Evolutionary conservation across 805 yeast genomes (phyloP).

Genomic region (Candida patagonica): DNA sequence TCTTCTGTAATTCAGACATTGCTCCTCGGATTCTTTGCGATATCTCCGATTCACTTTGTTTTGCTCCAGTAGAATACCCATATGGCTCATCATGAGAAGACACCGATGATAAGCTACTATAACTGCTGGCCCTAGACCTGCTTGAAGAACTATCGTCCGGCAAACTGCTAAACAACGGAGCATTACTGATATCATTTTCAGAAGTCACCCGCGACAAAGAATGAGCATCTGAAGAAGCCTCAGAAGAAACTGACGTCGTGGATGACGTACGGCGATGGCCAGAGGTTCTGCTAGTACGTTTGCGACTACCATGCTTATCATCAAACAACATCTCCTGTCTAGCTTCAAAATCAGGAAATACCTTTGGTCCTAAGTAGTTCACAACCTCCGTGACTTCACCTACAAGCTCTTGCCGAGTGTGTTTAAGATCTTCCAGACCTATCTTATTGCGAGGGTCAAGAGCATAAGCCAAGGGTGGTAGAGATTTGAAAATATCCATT

Average conservation of each 20-base stretch:
- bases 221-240: slow-evolving; percentile 39
- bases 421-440: slow-evolving; percentile 44
- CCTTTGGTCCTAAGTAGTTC: slow-evolving; percentile 70
- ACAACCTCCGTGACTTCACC: slow-evolving; percentile 70
- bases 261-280: slow-evolving; percentile 5
- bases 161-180: slow-evolving; percentile 50
- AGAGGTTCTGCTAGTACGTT: not conserved
- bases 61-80: slow-evolving; percentile 9
- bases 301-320: slow-evolving; percentile 5
- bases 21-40: slow-evolving; percentile 20
- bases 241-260: slow-evolving; percentile 9
- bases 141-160: not conserved
- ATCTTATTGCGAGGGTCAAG: slow-evolving; percentile 29
- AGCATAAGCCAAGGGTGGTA: slow-evolving; percentile 64
- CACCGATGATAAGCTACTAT: slow-evolving; percentile 3
- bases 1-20: slow-evolving; percentile 13
- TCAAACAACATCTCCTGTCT: slow-evolving; percentile 7
- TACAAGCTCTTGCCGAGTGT: slow-evolving; percentile 51
- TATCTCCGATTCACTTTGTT: slow-evolving; percentile 17
- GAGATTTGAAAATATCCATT: slow-evolving; percentile 73
- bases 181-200: slow-evolving; percentile 50
- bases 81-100: slow-evolving; percentile 2
- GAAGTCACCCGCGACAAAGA: slow-evolving; percentile 56
- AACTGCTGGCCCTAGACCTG: slow-evolving; percentile 2
- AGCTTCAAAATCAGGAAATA: slow-evolving; percentile 66